Base-by-base conservation (phyloP, 257 asterid species). In the Orobanche coerulescens region DNA sequence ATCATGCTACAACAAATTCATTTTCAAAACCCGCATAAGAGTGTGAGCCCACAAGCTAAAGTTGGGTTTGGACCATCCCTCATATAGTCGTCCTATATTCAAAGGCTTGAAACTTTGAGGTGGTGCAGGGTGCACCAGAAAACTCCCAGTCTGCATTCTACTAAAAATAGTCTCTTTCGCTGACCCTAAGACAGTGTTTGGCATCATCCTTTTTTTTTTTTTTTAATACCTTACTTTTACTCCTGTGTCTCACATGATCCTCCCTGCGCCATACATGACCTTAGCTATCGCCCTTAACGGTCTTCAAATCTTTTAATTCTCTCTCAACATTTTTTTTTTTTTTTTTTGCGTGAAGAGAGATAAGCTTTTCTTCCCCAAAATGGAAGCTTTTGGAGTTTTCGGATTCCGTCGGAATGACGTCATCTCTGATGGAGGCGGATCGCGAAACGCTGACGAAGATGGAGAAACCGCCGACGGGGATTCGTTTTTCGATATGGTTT, bases 401-500 rank as follows among this genome's bases (percentile, higher is more conserved):
- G n/a, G n/a, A n/a, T n/a, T n/a, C n/a, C n/a, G n/a, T n/a, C n/a
- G n/a, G n/a, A n/a, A n/a, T 1, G 7, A 43, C 36, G 36, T 30
- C 36, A 30, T 7, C 19, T 16, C 4, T 58, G 28, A 83, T 84
- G 92, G 87, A 82, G 58, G 74, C 89, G 36, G 36, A 9, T 30
- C 44, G 88, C 71, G 86, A 5, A 70, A 30, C 33, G 54, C 68
- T 4, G 52, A 51, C 28, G 73, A 68, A 6, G 75, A 68, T 0
- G 76, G 55, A 1, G 81, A 73, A 19, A 56, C 67, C 2, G 87
- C 73, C 2, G 75, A 69, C 7, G 87, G 76, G 1, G 94, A 82
- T n/a, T 82, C 97, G 23, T 82, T 82, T 71, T 84, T 90, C 58
- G 97, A 90, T 64, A 69, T 90, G 79, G 94, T 71, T 28, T 26